These are phyloP conservation scores for Pseudogymnoascus sp. DNA, from an alignment of 2,329 filamentous ascomycete species.

Conservation along the genomic window DNA sequence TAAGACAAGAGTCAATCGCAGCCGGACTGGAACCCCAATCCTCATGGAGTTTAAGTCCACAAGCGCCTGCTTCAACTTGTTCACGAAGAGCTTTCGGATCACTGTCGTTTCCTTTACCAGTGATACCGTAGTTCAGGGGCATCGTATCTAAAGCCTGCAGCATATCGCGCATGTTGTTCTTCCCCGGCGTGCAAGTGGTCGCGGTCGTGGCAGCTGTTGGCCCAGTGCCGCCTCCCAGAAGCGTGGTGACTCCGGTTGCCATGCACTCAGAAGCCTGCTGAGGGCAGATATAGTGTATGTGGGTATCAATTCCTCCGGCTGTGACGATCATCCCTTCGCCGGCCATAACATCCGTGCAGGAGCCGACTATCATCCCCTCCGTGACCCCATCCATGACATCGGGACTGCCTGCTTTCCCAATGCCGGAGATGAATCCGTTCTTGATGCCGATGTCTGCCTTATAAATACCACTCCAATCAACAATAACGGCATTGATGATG, in stretches of 20 bases:
- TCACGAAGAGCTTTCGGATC: constrained; percentile 63
- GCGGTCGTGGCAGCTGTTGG: constrained; percentile 88
- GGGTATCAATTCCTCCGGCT: constrained; percentile 79
- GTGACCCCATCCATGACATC: constrained; percentile 90
- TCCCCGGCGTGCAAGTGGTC: constrained; percentile 86
- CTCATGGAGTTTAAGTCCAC: constrained; percentile 89
- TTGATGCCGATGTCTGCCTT: constrained; percentile 96
- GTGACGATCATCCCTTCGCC: constrained; percentile 87
- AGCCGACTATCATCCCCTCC: constrained; percentile 71
- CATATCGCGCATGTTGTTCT: constrained; percentile 78
- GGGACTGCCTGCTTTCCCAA: constrained; percentile 95
- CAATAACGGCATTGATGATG: constrained; percentile 79
- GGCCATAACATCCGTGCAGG: constrained; percentile 85
- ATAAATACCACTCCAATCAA: constrained; percentile 89
- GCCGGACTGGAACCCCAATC: constrained; percentile 92
- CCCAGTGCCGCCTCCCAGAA: constrained; percentile 85
- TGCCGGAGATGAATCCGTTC: constrained; percentile 73
- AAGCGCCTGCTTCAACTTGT: constrained; percentile 75
- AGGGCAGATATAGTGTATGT: constrained; percentile 92
- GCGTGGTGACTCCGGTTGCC: constrained; percentile 78
- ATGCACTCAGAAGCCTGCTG: constrained; percentile 82
- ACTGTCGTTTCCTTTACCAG: constrained; percentile 87
- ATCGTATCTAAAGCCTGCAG: constrained; percentile 76
- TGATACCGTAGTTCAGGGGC: constrained; percentile 84
- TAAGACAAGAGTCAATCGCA: constrained; percentile 80